Base-by-base conservation (phyloP, 2,329 filamentous ascomycete genomes). In the Tolypocladium guangdongense region DNA sequence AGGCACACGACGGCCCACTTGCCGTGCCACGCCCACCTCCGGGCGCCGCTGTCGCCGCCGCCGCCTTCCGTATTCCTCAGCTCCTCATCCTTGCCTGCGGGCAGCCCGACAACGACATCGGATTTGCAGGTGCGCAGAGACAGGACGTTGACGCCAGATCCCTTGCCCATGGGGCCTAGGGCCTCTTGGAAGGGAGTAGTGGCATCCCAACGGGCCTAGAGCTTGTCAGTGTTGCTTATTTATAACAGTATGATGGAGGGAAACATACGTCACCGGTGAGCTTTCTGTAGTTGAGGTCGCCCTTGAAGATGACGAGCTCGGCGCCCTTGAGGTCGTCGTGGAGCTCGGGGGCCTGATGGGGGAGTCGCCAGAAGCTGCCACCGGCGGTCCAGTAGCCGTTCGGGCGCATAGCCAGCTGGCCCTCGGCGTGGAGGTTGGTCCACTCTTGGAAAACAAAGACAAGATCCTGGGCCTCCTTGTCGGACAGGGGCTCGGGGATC, bases 261-360 rank as follows among this genome's bases (percentile, higher is more conserved):
- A 32, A 24, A 56, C 86, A 74, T 73, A 92, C 90, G 76, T 99
- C 93, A 49, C 83, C 87, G 33, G 87, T 90, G 59, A 99, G 70
- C 70, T 99, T 99, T 56, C 93, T 79, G 70, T 97, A 99, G 73
- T 99, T 99, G 61, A 99, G 68, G 66, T 99, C 93, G 3, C 93
- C 93, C 76, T 99, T 99, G 77, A 97, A 97, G 53, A 99, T 83
- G 14, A 96, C 89, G 20, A 99, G 76, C 68, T 96, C 88, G 59
- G 87, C 88, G 56, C 82, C 73, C 74, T 90, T 86, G 53, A 99
- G 71, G 64, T 97, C 92, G 7, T 88, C 78, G 51, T 82, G 78
- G 14, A 99, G 72, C 32, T 80, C 77, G 3, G 82, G 79, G 1
- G 83, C 88, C 27, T 82, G 76, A 16, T 75, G 69, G 0, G 91